Percentiles rank a stretch among this genome's conserved stretches.
Evolutionary conservation across 257 asterid species (phyloP).

Genomic region (Sherardia arvensis): DNA sequence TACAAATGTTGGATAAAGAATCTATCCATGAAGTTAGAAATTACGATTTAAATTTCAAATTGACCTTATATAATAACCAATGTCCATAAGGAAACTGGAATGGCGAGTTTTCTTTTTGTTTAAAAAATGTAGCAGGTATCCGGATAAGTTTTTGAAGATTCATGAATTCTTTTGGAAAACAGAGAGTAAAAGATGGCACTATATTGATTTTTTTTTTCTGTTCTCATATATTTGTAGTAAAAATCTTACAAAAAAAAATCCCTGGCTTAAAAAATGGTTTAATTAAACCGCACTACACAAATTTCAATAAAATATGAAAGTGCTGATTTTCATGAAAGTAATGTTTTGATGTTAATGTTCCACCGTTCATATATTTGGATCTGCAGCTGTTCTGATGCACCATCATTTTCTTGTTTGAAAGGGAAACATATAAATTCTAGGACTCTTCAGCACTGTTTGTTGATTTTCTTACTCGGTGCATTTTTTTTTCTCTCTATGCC

Average conservation of each 20-base stretch:
- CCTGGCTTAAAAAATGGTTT: neutral
- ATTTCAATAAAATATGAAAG: neutral
- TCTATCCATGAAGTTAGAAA: neutral
- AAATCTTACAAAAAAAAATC: no score
- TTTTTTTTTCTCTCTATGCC: conserved; percentile 22
- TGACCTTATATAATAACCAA: no score
- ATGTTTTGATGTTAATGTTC: neutral
- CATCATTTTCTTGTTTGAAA: neutral
- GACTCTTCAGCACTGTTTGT: neutral
- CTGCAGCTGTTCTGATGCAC: neutral
- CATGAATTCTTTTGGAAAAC: neutral
- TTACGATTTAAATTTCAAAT: no score
- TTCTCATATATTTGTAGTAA: no score
- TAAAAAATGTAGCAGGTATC: neutral
- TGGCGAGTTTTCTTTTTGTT: no score
- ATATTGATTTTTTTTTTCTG: no score
- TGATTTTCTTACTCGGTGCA: conserved; percentile 4
- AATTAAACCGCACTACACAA: neutral
- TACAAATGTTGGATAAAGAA: neutral
- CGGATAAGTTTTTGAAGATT: no score
- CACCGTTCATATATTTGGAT: neutral
- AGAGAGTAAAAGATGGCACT: no score
- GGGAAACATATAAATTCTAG: neutral
- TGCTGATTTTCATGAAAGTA: neutral
- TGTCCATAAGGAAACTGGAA: no score